These are phyloP conservation scores for Diaporthe citri DNA, from an alignment of 2,329 filamentous ascomycete genomes.

Conservation along the genomic window DNA sequence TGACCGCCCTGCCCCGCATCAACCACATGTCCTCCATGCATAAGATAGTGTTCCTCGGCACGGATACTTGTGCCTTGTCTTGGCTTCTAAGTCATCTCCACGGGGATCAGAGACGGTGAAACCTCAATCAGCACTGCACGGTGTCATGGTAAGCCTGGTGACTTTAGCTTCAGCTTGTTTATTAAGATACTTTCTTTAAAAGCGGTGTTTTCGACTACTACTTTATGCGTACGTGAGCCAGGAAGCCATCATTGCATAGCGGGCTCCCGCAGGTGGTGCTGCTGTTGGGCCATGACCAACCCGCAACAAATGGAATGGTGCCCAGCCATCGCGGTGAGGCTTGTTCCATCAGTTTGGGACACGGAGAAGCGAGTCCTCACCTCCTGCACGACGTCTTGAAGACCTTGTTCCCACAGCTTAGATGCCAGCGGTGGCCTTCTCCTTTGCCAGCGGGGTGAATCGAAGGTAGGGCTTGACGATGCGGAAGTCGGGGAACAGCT, in stretches of 20 bases:
- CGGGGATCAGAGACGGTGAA: too few species aligned
- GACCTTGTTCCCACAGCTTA: constrained; percentile 41
- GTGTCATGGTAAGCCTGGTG: neutral
- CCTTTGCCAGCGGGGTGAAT: constrained; percentile 76
- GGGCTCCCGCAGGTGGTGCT: neutral
- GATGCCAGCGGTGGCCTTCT: constrained; percentile 54
- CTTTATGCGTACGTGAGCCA: neutral
- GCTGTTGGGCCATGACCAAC: too few species aligned
- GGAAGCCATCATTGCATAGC: neutral
- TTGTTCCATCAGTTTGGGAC: neutral
- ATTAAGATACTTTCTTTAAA: neutral
- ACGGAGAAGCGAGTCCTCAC: neutral
- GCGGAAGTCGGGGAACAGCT: constrained; percentile 84
- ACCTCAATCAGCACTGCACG: neutral
- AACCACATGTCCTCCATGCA: neutral
- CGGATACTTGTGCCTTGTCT: neutral
- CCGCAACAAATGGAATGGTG: neutral
- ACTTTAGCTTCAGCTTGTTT: neutral
- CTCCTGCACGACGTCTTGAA: neutral
- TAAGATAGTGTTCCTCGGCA: neutral
- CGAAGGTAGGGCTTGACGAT: constrained; percentile 80
- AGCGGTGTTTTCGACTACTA: constrained; percentile 15
- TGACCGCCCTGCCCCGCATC: neutral
- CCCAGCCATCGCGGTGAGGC: neutral
- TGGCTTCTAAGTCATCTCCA: neutral